These are phyloP conservation scores for Tremella fuciformis DNA, from an alignment of 768 basidiomycete species.

Conservation along the genomic window DNA sequence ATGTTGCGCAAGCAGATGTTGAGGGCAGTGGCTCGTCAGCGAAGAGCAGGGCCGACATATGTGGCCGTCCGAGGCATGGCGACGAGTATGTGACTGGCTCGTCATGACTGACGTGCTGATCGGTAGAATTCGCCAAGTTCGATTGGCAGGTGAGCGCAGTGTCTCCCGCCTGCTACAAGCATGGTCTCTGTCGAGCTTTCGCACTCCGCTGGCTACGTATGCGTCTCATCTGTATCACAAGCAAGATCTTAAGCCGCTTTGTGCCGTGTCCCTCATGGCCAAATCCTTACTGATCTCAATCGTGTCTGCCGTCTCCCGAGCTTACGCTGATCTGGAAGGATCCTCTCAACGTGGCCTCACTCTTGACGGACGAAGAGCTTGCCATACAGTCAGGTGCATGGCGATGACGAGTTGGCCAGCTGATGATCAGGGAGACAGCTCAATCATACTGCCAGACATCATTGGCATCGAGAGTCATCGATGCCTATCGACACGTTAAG, in stretches of 20 bases:
- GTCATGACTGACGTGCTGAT: constrained; percentile 1
- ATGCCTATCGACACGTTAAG: constrained; percentile 84
- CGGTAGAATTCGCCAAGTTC: constrained; percentile 50
- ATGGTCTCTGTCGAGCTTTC: too few relatives aligned
- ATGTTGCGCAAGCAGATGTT: too few relatives aligned
- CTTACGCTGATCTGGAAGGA: constrained; percentile 58
- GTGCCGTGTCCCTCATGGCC: too few relatives aligned
- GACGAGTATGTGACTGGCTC: background rate
- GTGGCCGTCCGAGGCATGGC: background rate
- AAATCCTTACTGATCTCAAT: too few relatives aligned
- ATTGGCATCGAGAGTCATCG: constrained; percentile 78
- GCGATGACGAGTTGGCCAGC: background rate
- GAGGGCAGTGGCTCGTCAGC: too few relatives aligned
- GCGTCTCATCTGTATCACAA: too few relatives aligned
- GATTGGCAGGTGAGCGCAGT: constrained; percentile 51
- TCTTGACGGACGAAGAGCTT: constrained; percentile 83
- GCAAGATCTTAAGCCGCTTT: too few relatives aligned
- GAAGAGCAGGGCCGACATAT: too few relatives aligned
- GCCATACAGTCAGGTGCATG: constrained; percentile 67
- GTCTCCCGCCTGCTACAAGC: too few relatives aligned
- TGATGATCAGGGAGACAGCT: constrained; percentile 63
- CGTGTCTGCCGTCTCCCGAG: too few relatives aligned
- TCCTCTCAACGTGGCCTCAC: constrained; percentile 71
- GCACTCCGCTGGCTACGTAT: too few relatives aligned
- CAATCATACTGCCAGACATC: constrained; percentile 62